Evolutionary conservation across 2,329 filamentous ascomycete genomes (phyloP).

Genomic region (Seiridium unicorne): DNA sequence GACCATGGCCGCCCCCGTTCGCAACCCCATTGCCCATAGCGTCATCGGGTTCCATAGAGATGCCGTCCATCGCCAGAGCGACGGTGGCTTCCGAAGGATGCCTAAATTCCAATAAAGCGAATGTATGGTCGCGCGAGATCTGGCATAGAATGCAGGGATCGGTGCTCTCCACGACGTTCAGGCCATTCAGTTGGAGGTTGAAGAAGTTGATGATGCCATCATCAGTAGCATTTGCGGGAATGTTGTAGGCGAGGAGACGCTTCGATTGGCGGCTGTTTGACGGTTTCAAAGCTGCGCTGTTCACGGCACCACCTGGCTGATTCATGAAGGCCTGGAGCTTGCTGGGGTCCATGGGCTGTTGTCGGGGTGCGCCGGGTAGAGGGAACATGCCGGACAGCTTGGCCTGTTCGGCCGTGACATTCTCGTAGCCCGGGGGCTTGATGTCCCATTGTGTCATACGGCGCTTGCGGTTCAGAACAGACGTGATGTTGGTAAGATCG

Average conservation of each 20-base stretch:
- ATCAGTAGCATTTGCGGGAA: slow-evolving; percentile 71
- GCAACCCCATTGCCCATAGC: slow-evolving; percentile 49
- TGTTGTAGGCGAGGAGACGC: slow-evolving; percentile 83
- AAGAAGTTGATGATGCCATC: slow-evolving; percentile 81
- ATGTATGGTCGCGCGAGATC: slow-evolving; percentile 73
- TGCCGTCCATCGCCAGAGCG: slow-evolving; percentile 85
- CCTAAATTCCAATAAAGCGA: slow-evolving; percentile 91
- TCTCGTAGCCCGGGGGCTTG: slow-evolving; percentile 96
- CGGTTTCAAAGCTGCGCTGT: slow-evolving; percentile 81
- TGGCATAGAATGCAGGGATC: slow-evolving; percentile 87
- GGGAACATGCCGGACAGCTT: slow-evolving; percentile 99
- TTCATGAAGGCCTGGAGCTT: slow-evolving; percentile 96
- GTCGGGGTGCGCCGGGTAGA: slow-evolving; percentile 88
- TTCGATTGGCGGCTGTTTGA: slow-evolving; percentile 93
- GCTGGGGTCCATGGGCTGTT: slow-evolving; percentile 92
- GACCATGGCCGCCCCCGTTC: slow-evolving; percentile 49
- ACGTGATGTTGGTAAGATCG: slow-evolving; percentile 83
- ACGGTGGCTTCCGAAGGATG: slow-evolving; percentile 84
- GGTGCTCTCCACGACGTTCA: slow-evolving; percentile 81
- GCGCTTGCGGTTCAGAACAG: slow-evolving; percentile 82
- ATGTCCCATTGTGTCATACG: slow-evolving; percentile 99
- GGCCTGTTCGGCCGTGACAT: slow-evolving; percentile 95
- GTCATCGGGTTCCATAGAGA: slow-evolving; percentile 77
- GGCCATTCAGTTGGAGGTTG: slow-evolving; percentile 93
- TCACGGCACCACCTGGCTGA: slow-evolving; percentile 71